phyloP scores from a whole-genome alignment of 2,329 filamentous ascomycete species.

The Purpureocillium takamizusanense region DNA sequence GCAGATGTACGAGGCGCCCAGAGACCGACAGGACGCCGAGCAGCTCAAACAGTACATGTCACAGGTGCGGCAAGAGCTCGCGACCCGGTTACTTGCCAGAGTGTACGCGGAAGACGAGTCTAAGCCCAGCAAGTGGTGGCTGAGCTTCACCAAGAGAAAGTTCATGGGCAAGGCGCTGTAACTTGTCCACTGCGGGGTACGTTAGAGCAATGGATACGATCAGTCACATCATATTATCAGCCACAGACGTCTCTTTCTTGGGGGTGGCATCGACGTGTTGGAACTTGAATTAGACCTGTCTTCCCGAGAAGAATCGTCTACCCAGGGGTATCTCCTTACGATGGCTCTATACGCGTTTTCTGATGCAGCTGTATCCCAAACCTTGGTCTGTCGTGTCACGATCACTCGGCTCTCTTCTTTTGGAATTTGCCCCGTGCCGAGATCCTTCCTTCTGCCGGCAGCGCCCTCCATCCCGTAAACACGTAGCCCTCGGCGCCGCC shows the following conservation, averaged over 20 bases:
- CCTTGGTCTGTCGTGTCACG: neutral
- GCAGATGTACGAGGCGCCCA: constrained; percentile 80
- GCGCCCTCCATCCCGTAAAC: constrained; percentile 72
- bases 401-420: constrained; percentile 37
- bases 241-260: too few relatives aligned
- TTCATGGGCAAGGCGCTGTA: constrained; percentile 95
- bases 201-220: neutral
- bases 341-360: neutral
- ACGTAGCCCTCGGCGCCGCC: constrained; percentile 88
- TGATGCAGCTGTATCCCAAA: neutral
- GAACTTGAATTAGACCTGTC: too few relatives aligned
- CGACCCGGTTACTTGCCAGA: constrained; percentile 69
- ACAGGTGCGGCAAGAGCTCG: constrained; percentile 89
- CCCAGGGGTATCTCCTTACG: too few relatives aligned
- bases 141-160: constrained; percentile 98
- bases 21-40: constrained; percentile 83
- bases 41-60: constrained; percentile 79
- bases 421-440: constrained; percentile 76
- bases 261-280: too few relatives aligned
- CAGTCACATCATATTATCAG: too few relatives aligned
- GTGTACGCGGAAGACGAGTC: constrained; percentile 77
- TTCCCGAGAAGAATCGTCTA: too few relatives aligned
- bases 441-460: constrained; percentile 71
- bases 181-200: constrained; percentile 4
- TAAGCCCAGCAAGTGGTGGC: constrained; percentile 80